phyloP scores from a whole-genome alignment of 2,329 filamentous ascomycete genomes.

The Botryotinia globosa region DNA sequence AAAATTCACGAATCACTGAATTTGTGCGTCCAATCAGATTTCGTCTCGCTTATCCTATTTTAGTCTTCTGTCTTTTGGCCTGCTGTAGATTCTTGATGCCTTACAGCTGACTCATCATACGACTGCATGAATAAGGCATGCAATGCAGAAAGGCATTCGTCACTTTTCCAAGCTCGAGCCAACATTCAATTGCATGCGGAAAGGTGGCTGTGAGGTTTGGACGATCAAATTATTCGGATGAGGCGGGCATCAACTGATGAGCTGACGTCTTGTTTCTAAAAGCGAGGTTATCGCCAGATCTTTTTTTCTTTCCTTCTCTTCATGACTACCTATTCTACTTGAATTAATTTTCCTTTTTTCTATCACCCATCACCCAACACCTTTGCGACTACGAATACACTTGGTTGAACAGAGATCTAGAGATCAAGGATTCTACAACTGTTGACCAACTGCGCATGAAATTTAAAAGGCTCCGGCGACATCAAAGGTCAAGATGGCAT shows the following conservation, averaged over 20 bases:
- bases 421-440: neutral
- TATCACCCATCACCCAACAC: neutral
- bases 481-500: slow-evolving; percentile 57
- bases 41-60: slow-evolving; percentile 17
- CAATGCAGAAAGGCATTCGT: neutral
- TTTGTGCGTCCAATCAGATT: slow-evolving; percentile 19
- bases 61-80: neutral
- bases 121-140: neutral
- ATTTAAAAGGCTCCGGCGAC: neutral
- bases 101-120: neutral
- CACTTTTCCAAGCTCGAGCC: neutral
- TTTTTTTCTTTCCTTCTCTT: neutral
- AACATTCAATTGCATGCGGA: slow-evolving; percentile 1
- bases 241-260: slow-evolving; percentile 5
- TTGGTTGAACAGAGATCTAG: neutral
- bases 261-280: slow-evolving; percentile 9
- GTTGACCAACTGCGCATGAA: neutral
- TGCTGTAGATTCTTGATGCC: neutral
- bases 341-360: neutral
- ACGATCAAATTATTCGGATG: neutral
- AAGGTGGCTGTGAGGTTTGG: neutral
- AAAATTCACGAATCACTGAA: slow-evolving; percentile 15
- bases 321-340: neutral
- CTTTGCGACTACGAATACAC: neutral
- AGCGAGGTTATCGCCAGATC: slow-evolving; percentile 10